Conservation (phyloP, 176 grass and related monocot species). For the Oryza australiensis region DNA sequence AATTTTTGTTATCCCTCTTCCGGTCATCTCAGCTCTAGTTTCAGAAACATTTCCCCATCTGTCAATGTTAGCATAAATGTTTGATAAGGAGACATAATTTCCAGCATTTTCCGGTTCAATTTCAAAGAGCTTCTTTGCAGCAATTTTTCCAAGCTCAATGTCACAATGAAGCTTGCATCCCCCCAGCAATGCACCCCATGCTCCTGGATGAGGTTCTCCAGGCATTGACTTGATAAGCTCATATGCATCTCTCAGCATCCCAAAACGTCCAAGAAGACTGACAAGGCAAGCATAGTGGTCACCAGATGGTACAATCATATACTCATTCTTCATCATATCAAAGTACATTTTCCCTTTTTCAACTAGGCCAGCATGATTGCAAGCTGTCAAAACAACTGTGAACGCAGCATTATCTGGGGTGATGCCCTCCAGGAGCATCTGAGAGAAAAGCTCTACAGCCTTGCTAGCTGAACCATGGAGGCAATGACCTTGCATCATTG, state of each 20-base stretch:
- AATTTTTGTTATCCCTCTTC: conserved; percentile 73
- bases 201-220: conserved; percentile 65
- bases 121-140: conserved; percentile 80
- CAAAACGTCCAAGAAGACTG: conserved; percentile 68
- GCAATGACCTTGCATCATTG: conserved; percentile 92
- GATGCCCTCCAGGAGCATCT: conserved; percentile 76
- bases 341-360: conserved; percentile 86
- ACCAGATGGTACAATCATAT: conserved; percentile 59
- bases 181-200: conserved; percentile 87
- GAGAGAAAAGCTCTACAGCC: conserved; percentile 74
- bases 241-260: conserved; percentile 76
- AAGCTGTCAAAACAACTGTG: conserved; percentile 84
- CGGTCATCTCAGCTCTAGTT: conserved; percentile 70
- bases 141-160: conserved; percentile 69
- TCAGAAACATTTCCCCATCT: conserved; percentile 78
- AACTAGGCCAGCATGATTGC: conserved; percentile 73
- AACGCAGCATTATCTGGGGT: conserved; percentile 65
- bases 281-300: conserved; percentile 90
- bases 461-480: conserved; percentile 79
- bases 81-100: conserved; percentile 85
- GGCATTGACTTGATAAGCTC: conserved; percentile 70
- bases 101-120: conserved; percentile 86
- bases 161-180: conserved; percentile 71
- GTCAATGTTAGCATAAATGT: conserved; percentile 86
- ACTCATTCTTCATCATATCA: conserved; percentile 64